A percentile compares a stretch with the other conserved stretches of the same genome.
These are phyloP conservation scores for Mortierella sp. DNA, from an alignment of 371 early-diverging fungal genomes.

Conservation along the genomic window DNA sequence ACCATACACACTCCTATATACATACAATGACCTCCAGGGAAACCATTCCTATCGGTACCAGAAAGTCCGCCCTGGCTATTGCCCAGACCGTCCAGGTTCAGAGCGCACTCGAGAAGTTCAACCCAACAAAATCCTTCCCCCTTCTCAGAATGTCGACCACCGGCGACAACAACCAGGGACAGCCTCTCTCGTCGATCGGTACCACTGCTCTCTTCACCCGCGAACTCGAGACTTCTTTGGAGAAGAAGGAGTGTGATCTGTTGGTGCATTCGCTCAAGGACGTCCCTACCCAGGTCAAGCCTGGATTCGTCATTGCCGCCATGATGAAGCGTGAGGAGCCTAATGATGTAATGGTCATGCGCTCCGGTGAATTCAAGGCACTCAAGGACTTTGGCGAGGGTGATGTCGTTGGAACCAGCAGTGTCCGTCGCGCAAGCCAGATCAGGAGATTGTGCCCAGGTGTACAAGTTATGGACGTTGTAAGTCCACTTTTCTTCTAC, in stretches of 20 bases:
- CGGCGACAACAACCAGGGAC: constrained; percentile 89
- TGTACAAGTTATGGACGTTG: constrained; percentile 86
- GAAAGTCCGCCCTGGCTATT: constrained; percentile 94
- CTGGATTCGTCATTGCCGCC: constrained; percentile 89
- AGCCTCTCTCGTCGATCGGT: constrained; percentile 93
- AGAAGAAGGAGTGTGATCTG: constrained; percentile 81
- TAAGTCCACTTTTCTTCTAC: constrained; percentile 57
- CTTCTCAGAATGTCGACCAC: constrained; percentile 87
- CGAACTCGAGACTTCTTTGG: constrained; percentile 90
- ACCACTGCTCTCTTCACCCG: constrained; percentile 95
- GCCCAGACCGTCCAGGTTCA: constrained; percentile 88
- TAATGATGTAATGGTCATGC: constrained; percentile 89
- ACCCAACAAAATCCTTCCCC: constrained; percentile 69
- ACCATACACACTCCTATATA: neutral
- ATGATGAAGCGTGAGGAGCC: constrained; percentile 91
- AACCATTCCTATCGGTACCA: constrained; percentile 78
- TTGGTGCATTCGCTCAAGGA: constrained; percentile 98
- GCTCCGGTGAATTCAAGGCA: constrained; percentile 52
- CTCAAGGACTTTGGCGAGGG: constrained; percentile 79
- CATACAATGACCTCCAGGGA: constrained; percentile 30
- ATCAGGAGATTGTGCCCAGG: constrained; percentile 85
- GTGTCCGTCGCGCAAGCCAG: constrained; percentile 93
- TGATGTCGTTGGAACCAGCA: constrained; percentile 92
- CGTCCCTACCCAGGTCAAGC: constrained; percentile 90
- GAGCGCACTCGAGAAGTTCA: constrained; percentile 64